These are phyloP conservation scores for Penicillium fimorum DNA, from an alignment of 495 filamentous ascomycete genomes.

Conservation along the genomic window DNA sequence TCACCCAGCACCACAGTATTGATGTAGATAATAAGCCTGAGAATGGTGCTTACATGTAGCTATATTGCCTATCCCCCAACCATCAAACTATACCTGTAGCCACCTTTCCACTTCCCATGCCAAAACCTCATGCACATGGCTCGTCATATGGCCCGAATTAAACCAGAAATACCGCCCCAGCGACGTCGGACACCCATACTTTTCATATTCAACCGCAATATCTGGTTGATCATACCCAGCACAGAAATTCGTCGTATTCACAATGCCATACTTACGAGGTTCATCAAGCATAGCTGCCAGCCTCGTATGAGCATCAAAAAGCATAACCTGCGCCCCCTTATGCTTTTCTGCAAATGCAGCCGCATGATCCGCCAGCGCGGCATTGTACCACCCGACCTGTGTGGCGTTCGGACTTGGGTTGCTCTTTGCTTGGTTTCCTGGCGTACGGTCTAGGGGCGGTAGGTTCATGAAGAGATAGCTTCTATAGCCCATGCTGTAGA, in stretches of 20 bases:
- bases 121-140: conserved; percentile 41
- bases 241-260: conserved; percentile 51
- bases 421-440: conserved; percentile 32
- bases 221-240: conserved; percentile 48
- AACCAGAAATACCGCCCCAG: conserved; percentile 53
- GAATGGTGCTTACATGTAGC: neutral
- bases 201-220: conserved; percentile 40
- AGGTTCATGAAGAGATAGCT: conserved; percentile 53
- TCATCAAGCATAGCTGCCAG: conserved; percentile 46
- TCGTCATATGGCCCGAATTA: conserved; percentile 52
- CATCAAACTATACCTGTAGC: conserved; percentile 15
- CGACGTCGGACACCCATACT: conserved; percentile 48
- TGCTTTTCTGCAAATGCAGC: conserved; percentile 21
- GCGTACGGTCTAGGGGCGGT: conserved; percentile 48
- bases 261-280: conserved; percentile 42
- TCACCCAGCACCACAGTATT: neutral
- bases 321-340: conserved; percentile 33
- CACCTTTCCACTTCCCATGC: conserved; percentile 29
- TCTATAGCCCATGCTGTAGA: conserved; percentile 44
- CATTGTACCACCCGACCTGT: conserved; percentile 44
- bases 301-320: conserved; percentile 46
- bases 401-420: conserved; percentile 46
- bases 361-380: conserved; percentile 30
- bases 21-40: neutral
- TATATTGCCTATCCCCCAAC: neutral